Evolutionary conservation across 805 yeast species (phyloP), one percentile per base, ranked within the genome.

Genomic region (Candida methanosorbosa): DNA sequence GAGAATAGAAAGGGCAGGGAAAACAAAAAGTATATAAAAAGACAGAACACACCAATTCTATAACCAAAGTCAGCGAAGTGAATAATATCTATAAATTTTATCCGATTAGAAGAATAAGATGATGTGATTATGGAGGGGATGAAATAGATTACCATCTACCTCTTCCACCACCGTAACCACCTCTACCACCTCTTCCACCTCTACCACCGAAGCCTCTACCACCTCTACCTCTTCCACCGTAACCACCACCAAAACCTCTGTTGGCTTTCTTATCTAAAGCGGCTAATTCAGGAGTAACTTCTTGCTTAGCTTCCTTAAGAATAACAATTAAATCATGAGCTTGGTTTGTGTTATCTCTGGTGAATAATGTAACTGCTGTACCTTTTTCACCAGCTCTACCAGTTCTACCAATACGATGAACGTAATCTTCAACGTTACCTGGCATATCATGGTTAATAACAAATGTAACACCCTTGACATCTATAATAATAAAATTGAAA

Each of bases 331-430:
- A 73, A 53, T 86, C 92, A 52, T 84, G 82, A 49, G 97, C 97
- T 63, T 87, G 75, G 66, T 81, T 77, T 50, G 85, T 68, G 70
- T 87, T 85, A 46, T 71, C 88, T 45, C 77, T 82, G 39, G 97
- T 86, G 75, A 92, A 92, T 61, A 90, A 77, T 8, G 97, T 85
- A 46, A 87, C 76, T 37, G 98, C 97, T 42, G 92, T 88, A 74
- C 98, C 98, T 43, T 72, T 71, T 43, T 87, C 79, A 61, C 97
- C 97, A 48, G 97, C 98, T 76, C 98, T 86, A 61, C 98, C 98
- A 45, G 98, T 88, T 77, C 97, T 88, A 64, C 98, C 98, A 57
- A 90, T 92, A 70, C 98, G 79, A 64, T 90, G 98, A 44, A 90
- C 97, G 61, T 90, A 90, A 68, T 92, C 97, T 72, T 92, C 98